Base-by-base conservation (phyloP, 371 early-diverging fungal species). In the Lichtheimia hyalospora region DNA sequence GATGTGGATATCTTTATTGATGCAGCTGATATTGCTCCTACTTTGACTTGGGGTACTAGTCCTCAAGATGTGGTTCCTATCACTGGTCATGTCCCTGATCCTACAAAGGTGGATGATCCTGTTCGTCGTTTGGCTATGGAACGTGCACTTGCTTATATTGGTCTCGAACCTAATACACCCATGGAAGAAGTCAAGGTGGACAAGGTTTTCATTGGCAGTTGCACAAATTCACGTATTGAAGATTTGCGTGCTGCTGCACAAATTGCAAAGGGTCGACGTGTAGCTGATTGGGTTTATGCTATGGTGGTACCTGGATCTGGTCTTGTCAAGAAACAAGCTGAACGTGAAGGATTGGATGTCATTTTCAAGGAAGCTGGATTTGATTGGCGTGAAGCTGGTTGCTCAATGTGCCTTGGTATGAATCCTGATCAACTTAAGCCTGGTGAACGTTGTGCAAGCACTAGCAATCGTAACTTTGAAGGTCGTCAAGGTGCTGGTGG, bases 381-480 rank as follows among this genome's bases (percentile, higher is more conserved):
- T 67, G 89, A 88, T 62, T 88, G 86, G 86, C 74, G 89, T 60
- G 89, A 88, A 57, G 86, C 89, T 48, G 89, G 89, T 41, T 88
- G 89, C 63, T 85, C 85, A 42, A 88, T 88, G 89, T 88, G 89
- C 68, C 73, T 88, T 21, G 89, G 89, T 58, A 88, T 88, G 89
- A 88, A 88, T 60, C 85, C 85, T 49, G 89, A 88, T 73, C 86
- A 86, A 62, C 75, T 88, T 14, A 79, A 77, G 61, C 86, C 89
- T 42, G 74, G 77, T 20, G 86, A 88, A 55, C 79, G 89, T 51
- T 88, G 89, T 72, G 89, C 89, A 14, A 82, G 83, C 54, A 88
- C 89, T 25, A 84, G 84, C 49, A 88, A 88, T 71, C 81, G 89
- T 64, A 88, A 88, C 74, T 88, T 88, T 71, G 86, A 88, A 60